These are phyloP conservation scores for Aristolochia californica DNA, from an alignment of 164 flowering plant genomes.

Conservation along the genomic window DNA sequence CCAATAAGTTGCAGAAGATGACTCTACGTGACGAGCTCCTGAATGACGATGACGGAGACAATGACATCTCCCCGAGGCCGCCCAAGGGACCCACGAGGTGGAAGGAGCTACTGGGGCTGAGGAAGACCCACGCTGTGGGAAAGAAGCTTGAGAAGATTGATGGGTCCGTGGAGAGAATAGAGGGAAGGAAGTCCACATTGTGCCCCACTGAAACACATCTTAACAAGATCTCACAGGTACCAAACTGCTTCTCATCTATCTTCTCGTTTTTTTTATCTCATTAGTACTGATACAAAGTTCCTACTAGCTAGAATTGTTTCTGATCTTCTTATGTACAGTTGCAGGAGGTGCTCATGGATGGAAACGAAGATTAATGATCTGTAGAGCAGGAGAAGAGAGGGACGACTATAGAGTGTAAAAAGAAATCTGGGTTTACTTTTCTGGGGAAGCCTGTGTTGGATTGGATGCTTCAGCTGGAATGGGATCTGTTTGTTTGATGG, in stretches of 20 bases:
- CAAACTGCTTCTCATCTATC: not conserved
- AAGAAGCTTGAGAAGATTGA: constrained; percentile 24
- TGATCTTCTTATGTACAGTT: not conserved
- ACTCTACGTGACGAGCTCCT: constrained; percentile 61
- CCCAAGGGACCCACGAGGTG: constrained; percentile 38
- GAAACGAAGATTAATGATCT: not conserved
- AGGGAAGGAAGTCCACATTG: not conserved
- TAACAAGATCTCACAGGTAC: not conserved
- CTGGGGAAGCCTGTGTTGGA: not conserved
- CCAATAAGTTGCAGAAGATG: constrained; percentile 21
- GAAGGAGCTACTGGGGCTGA: constrained; percentile 48
- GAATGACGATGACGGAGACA: constrained; percentile 24
- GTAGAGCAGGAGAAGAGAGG: not conserved
- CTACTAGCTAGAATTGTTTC: too few relatives aligned
- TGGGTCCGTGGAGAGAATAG: constrained; percentile 15
- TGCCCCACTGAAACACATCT: not conserved
- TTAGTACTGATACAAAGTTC: not conserved
- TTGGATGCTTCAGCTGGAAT: too few relatives aligned
- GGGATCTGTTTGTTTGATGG: not conserved
- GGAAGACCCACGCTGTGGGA: constrained; percentile 17
- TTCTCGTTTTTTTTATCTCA: not conserved
- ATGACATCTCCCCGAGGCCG: constrained; percentile 18
- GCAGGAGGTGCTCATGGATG: not conserved
- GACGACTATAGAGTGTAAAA: not conserved
- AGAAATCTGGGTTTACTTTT: not conserved